Evolutionary conservation across 2,329 filamentous ascomycete genomes (phyloP), one percentile per base, ranked within the genome.

Genomic region (Didymella lethalis): DNA sequence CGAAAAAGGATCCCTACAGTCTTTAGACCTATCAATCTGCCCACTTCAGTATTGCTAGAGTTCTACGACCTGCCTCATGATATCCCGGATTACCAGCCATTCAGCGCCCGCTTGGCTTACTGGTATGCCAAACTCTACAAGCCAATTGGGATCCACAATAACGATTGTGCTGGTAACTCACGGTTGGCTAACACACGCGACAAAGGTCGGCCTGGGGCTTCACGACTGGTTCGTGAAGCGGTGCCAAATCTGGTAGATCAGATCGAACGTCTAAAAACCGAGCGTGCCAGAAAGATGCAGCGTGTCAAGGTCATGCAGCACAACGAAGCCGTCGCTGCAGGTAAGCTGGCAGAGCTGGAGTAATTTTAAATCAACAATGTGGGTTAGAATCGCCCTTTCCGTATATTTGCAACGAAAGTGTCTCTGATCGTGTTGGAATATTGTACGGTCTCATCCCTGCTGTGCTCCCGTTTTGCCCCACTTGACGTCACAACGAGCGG

Each of bases 81-180:
- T 6, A 25, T 38, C 1, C 28, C 28, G 7, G 18, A 36, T 16
- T 59, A 64, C 32, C 41, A 48, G 18, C 57, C 48, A 12, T 70
- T 64, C 18, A 64, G 62, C 31, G 40, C 11, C 6, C 16, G 29
- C 8, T 47, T 70, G 4, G 52, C 64, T 14, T 25, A 23, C 12
- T 67, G 66, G 65, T 70, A 70, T 38, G 28, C 43, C 2, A 44
- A 54, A 7, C 56, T 54, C 6, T 58, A 38, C 44, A 49, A 48
- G 14, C 45, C 56, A 23, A 40, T 50, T 10, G 23, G 12, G 7
- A 26, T 14, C n/a, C 55, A 49, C 12, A 31, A 44, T 4, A 49
- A 45, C 32, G 38, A 10, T 26, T 49, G 49, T n/a, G 49, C 55
- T 11, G 45, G 34, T 31, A 40, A 45, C 20, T 45, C 55, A 11